Base-by-base conservation (phyloP, 805 yeast species). In the Nakazawaea sp. region DNA sequence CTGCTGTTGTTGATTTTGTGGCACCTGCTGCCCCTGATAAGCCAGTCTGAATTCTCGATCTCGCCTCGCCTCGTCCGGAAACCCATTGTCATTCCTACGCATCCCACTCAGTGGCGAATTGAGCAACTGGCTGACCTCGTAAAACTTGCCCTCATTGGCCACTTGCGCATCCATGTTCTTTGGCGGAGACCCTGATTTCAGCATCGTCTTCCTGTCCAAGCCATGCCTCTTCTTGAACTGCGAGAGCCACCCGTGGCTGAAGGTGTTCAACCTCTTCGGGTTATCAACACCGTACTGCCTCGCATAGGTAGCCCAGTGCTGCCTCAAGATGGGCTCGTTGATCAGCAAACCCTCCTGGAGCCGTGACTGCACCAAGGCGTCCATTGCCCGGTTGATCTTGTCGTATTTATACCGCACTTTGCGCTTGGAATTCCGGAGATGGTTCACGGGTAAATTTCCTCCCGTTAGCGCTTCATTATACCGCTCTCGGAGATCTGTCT, bases 181-280 rank as follows among this genome's bases (percentile, higher is more conserved):
- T 21, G 24, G 24, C 10, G 24, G 10, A 10, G 24, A 21, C 24
- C 10, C 10, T 21, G 24, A 21, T 21, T 21, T 7, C 24, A 21
- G 24, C 24, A 21, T 21, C 24, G n/a, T n/a, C 24, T 56, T 50
- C 43, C 54, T 58, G 43, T 61, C 59, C 29, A 72, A 52, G 1
- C 72, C 78, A 47, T 75, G 79, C 34, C 81, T 55, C 45, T 71
- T 75, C 51, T 76, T 76, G 53, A 76, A 76, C 47, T 72, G 78
- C 10, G 72, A 60, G 30, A 76, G 53, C 82, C 82, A 76, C 7
- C 83, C 83, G 50, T 75, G 81, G 45, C 77, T 69, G 44, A 74
- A 76, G 12, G 68, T 62, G 19, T 62, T 65, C 38, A 70, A 51
- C 38, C 83, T 56, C 49, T 75, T 76, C 3, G 81, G 80, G 46